Evolutionary conservation across 2,329 filamentous ascomycete species (phyloP), one percentile per base, ranked within the genome.

Genomic region (Penicillium hesseltinei): DNA sequence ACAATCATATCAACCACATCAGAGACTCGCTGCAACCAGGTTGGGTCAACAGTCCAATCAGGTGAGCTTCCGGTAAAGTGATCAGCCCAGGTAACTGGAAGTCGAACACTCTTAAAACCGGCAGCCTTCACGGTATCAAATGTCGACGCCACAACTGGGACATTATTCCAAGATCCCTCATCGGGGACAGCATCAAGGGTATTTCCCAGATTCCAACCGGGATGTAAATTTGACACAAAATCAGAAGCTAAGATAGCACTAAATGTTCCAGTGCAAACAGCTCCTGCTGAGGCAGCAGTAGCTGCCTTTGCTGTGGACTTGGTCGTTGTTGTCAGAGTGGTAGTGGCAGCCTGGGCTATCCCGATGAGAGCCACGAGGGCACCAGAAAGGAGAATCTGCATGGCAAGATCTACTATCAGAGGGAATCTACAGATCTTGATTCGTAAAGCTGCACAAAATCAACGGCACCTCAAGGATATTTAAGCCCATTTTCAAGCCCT

Each of bases 181-280:
- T 79, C 73, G 5, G 82, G 79, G 8, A 78, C 70, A 1, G 82
- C 82, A 65, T 86, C 84, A 31, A 86, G 76, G 0, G 82, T 84
- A 55, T 86, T 86, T 10, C 84, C 84, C 9, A 85, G 63, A 61
- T 86, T 86, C 84, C 84, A 86, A 8, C 84, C 83, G 0, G 82
- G 80, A 48, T 81, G 81, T 40, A 84, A 73, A 9, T 73, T 77
- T 5, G 75, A 73, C 47, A 84, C 72, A 50, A 74, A 84, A 3
- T 78, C 70, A 0, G 73, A 68, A 0, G 81, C 82, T 0, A 80
- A 75, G 46, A 83, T 75, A 4, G 74, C 66, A 3, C 68, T 69
- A 65, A 82, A 83, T 6, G 71, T 74, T 1, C 75, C 75, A 1
- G 70, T 69, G 59, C 80, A 82, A 51, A 63, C 60, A 21, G 59